These are phyloP conservation scores for Salvia miltiorrhiza DNA, from an alignment of 257 asterid genomes.

Conservation along the genomic window DNA sequence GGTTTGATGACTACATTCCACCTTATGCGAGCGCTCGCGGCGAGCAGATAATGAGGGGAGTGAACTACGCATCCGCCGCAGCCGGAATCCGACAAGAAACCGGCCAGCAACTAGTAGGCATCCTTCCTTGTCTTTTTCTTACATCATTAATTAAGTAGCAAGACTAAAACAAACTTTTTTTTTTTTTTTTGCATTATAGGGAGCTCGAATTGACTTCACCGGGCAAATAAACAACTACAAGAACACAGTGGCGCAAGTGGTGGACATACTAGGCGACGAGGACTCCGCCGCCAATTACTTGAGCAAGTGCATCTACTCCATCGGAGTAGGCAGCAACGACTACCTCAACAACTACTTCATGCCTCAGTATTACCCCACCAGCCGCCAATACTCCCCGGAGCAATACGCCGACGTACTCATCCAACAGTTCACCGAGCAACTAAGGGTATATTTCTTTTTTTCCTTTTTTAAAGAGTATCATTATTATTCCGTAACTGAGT, in stretches of 20 bases:
- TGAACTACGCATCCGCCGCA: constrained; percentile 84
- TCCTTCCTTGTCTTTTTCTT: not conserved
- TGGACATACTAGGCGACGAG: constrained; percentile 47
- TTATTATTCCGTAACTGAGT: too few relatives aligned
- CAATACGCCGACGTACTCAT: constrained; percentile 52
- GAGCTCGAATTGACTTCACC: constrained; percentile 52
- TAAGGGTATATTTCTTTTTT: constrained; percentile 31
- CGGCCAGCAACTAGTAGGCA: constrained; percentile 66
- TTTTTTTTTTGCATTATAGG: constrained; percentile 30
- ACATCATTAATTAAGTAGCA: not conserved
- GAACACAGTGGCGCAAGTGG: constrained; percentile 62
- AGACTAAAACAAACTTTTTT: not conserved
- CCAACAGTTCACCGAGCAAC: constrained; percentile 44
- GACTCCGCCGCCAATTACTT: constrained; percentile 40
- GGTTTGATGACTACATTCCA: constrained; percentile 55
- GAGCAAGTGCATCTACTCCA: constrained; percentile 44
- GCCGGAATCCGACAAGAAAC: constrained; percentile 86
- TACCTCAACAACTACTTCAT: constrained; percentile 62
- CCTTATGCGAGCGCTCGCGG: constrained; percentile 60
- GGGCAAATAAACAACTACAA: constrained; percentile 75
- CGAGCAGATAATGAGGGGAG: constrained; percentile 57
- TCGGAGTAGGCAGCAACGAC: constrained; percentile 63
- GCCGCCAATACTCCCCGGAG: constrained; percentile 38
- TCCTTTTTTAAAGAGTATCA: too few relatives aligned
- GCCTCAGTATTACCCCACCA: constrained; percentile 38